Base-by-base conservation (phyloP, 495 filamentous ascomycete species). In the Penicillium taxi region DNA sequence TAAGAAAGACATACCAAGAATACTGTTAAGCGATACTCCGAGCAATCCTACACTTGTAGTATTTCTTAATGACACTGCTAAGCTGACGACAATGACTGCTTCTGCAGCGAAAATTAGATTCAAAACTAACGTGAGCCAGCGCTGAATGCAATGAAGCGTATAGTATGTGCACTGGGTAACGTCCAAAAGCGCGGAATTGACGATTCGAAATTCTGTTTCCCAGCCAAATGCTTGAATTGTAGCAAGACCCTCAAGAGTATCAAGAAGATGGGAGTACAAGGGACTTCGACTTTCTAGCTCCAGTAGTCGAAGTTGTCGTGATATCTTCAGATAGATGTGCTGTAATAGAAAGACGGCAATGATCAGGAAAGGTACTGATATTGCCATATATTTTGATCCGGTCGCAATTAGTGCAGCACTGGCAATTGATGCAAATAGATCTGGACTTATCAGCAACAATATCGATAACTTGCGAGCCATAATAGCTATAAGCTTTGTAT, bases 201-300 rank as follows among this genome's bases (percentile, higher is more conserved):
- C 9, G 12, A 9, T 24, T 17, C 6, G 18, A n/a, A 24, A 30
- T n/a, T 31, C 26, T 24, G 26, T 12, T 16, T 31, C 19, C 26
- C 26, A 39, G 3, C 36, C 36, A 31, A 39, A 39, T 14, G 36
- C 36, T 14, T 24, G 36, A 7, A 39, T 30, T 15, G 36, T 39
- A 22, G 27, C 18, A 23, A 39, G 26, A 5, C 36, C 36, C 13
- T 39, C 27, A n/a, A 39, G 3, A 2, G 27, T 31, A 9, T 31
- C 27, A 17, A 17, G 26, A 24, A 39, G 14, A 24, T 39, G 36
- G 9, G 26, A 31, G 36, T 32, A 39, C 18, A 39, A 13, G 11
- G 36, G 36, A 24, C 20, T 32, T 17, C 12, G 22, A 12, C 18
- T 23, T 24, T 39, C 36, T 27, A 39, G 36, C 12, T 39, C 36